A percentile compares a stretch with the other conserved stretches of the same genome.
These are phyloP conservation scores for Fusarium sp. DNA, from an alignment of 2,329 filamentous ascomycete genomes.

Conservation along the genomic window DNA sequence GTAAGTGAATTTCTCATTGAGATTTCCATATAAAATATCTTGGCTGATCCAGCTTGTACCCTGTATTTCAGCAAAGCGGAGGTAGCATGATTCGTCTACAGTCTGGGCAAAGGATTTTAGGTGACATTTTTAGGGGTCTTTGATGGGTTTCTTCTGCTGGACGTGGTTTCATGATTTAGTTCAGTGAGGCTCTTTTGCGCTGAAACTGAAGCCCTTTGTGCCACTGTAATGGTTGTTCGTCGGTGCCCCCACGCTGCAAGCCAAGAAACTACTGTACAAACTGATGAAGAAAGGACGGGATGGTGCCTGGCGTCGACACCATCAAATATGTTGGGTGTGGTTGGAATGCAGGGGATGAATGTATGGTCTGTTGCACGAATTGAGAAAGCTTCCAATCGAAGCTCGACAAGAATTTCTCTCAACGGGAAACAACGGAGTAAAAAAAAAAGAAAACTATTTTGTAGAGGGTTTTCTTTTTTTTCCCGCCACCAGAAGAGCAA, in stretches of 20 bases:
- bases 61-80: constrained; percentile 9
- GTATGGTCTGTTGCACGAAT: not conserved
- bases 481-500: constrained; percentile 14
- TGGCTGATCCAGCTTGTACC: not conserved
- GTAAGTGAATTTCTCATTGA: not conserved
- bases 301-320: constrained; percentile 37
- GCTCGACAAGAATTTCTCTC: constrained; percentile 16
- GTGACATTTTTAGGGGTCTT: constrained; percentile 16
- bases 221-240: not conserved
- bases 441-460: constrained; percentile 1
- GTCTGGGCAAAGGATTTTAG: constrained; percentile 11
- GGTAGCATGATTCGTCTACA: constrained; percentile 1
- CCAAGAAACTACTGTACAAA: not conserved
- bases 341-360: constrained; percentile 38
- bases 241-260: constrained; percentile 26
- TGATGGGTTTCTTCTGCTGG: not conserved
- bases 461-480: not conserved
- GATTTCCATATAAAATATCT: constrained; percentile 8
- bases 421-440: constrained; percentile 13
- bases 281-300: constrained; percentile 18
- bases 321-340: constrained; percentile 15
- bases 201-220: constrained; percentile 11
- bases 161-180: constrained; percentile 31
- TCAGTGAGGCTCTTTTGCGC: constrained; percentile 33
- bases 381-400: constrained; percentile 5